phyloP scores from a whole-genome alignment of 345 rosid species.

The Linum lewisii region DNA sequence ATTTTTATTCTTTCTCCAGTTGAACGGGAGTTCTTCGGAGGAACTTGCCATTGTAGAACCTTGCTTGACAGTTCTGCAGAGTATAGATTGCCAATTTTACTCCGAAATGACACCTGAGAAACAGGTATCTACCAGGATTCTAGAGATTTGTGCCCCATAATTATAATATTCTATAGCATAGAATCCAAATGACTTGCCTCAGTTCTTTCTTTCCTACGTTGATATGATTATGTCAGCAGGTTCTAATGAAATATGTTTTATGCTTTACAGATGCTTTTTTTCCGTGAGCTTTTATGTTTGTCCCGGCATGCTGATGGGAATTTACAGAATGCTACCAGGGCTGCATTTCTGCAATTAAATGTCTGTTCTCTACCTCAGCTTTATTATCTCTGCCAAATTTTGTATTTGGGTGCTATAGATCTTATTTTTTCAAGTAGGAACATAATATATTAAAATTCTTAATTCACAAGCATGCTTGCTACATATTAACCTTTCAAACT shows the following conservation, averaged over 20 bases:
- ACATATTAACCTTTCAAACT: no score
- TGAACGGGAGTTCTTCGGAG: constrained; percentile 37
- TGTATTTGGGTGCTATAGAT: background rate
- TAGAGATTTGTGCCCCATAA: no score
- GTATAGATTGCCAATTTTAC: constrained; percentile 43
- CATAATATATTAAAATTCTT: no score
- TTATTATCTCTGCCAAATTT: background rate
- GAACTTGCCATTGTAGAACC: constrained; percentile 54
- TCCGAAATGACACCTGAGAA: constrained; percentile 35
- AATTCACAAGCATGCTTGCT: no score
- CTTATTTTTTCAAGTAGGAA: background rate
- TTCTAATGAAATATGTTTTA: constrained; percentile 5
- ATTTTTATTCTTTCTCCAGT: constrained; percentile 35
- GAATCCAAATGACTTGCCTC: no score
- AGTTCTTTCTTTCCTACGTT: no score
- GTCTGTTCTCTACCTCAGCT: constrained; percentile 29
- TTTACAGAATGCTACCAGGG: constrained; percentile 62
- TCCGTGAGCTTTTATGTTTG: constrained; percentile 48
- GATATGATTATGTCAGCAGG: background rate
- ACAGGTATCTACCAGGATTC: constrained; percentile 39
- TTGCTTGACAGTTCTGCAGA: constrained; percentile 53
- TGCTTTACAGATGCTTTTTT: constrained; percentile 52
- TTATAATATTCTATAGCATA: no score
- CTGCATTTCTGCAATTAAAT: constrained; percentile 62
- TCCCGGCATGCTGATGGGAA: constrained; percentile 41